Base-by-base conservation (phyloP, 805 yeast genomes). In the Pichia pseudocactophila region DNA sequence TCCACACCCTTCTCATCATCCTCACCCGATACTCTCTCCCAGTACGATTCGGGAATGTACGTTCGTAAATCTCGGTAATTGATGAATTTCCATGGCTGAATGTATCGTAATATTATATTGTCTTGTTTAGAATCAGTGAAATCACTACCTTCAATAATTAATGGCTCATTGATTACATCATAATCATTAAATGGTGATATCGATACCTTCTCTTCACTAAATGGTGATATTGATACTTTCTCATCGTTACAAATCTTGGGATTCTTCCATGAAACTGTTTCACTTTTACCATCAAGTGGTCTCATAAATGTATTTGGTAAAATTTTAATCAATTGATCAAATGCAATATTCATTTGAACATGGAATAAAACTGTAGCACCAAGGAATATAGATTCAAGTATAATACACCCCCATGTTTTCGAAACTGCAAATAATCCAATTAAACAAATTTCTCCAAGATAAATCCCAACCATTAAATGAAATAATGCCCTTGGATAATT, bases 371-470 rank as follows among this genome's bases (percentile, higher is more conserved):
- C 73, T 0, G 97, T 86, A 50, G 71, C 61, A 8, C 71, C 74
- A 12, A 86, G 54, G 34, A 82, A 68, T 40, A 89, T 69, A 2
- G 77, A 79, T 59, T 83, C 85, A 41, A 90, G 63, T 3, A 80
- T 84, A 49, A 88, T 71, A 30, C 96, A 95, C 36, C 96, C 97
- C 96, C 96, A 90, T 34, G 94, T 82, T 69, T 86, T 86, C 47
- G 94, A 88, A 43, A 90, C 94, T 15, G 77, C 84, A 58, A 87
- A 89, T 43, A 92, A 62, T 42, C 96, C 97, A 41, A 92, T 59
- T 49, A 92, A 54, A 68, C 96, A 86, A 18, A 88, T 64, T 63
- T 90, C 89, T 32, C 95, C 95, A 36, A 90, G 60, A 60, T 90
- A 90, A 35, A 92, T 61, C 44, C 98, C 98, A 31, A 80, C 80